Evolutionary conservation across 495 filamentous ascomycete genomes (phyloP), one percentile per base, ranked within the genome.

Genomic region (Penicillium cosmopolitanum): DNA sequence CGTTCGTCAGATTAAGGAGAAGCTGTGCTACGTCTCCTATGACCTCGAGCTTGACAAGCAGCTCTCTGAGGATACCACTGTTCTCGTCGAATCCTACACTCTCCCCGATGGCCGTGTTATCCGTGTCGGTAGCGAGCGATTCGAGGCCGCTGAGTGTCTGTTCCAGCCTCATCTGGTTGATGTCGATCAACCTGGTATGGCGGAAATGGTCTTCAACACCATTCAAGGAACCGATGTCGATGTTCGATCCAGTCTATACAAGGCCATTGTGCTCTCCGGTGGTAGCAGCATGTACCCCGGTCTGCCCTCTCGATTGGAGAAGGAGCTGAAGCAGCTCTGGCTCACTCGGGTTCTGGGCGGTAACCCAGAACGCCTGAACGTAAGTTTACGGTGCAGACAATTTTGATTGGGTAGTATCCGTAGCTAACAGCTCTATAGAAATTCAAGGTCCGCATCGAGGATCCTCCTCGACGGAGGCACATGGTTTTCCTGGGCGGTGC

Each of bases 161-260:
- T 99, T 99, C 88, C 95, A 99, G 79, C 95, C 95, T 50, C 95
- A 99, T 74, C 80, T 99, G 43, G 94, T 99, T 23, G 95, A 99
- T 70, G 94, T 96, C 55, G 95, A 99, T 68, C 93, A 98, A 68
- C 92, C 93, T 12, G 95, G 95, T 60, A 96, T 99, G 56, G 93
- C 92, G 56, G 95, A 99, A 67, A 87, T 97, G 73, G 81, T 99
- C 46, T 98, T 98, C 86, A 96, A 99, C 80, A 98, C 93, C 31
- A 98, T 99, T 68, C 95, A 98, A 74, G 77, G 88, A 34, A 93
- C 95, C 56, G 95, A 98, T 68, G 92, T 99, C 60, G 95, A 99
- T 74, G 89, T 98, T 38, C 88, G 95, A 55, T 86, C 85, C 47
- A 95, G 90, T 65, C 80, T 99, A 56, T 99, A 96, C 83, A 96